Conservation (phyloP, 2,329 filamentous ascomycete genomes). For the Graphilbum ipis-grandicollis region DNA sequence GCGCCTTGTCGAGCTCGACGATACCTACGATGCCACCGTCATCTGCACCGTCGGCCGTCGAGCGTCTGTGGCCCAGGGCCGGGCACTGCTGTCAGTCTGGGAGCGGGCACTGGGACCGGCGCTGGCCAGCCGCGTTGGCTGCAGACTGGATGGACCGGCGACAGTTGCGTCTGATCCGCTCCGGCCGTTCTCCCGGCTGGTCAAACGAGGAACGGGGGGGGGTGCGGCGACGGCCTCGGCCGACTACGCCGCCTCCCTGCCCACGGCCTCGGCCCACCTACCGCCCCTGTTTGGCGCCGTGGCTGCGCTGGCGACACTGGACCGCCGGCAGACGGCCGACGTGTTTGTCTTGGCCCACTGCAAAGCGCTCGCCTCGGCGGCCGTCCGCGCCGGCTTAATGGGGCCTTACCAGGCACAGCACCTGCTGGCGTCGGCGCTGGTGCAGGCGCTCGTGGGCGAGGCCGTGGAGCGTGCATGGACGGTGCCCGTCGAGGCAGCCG, state of each 20-base stretch:
- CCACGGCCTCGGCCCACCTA: constrained; percentile 43
- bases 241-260: constrained; percentile 10
- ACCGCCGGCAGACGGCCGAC: constrained; percentile 47
- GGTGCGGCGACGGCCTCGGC: constrained; percentile 8
- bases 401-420: constrained; percentile 68
- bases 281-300: constrained; percentile 55
- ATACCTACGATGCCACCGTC: constrained; percentile 58
- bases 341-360: constrained; percentile 62
- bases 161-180: no score
- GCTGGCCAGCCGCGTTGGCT: neutral
- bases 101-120: constrained; percentile 44
- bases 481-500: constrained; percentile 45
- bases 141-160: no score
- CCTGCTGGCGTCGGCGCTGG: constrained; percentile 42
- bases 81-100: constrained; percentile 60
- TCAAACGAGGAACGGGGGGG: constrained; percentile 12
- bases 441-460: constrained; percentile 38
- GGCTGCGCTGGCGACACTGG: constrained; percentile 41
- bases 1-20: constrained; percentile 43
- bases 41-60: constrained; percentile 65
- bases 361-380: constrained; percentile 60
- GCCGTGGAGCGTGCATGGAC: constrained; percentile 44
- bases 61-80: constrained; percentile 58
- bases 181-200: constrained; percentile 18
- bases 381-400: constrained; percentile 59